These are phyloP conservation scores for Chaetomium sp. DNA, from an alignment of 2,329 filamentous ascomycete species.

Conservation along the genomic window DNA sequence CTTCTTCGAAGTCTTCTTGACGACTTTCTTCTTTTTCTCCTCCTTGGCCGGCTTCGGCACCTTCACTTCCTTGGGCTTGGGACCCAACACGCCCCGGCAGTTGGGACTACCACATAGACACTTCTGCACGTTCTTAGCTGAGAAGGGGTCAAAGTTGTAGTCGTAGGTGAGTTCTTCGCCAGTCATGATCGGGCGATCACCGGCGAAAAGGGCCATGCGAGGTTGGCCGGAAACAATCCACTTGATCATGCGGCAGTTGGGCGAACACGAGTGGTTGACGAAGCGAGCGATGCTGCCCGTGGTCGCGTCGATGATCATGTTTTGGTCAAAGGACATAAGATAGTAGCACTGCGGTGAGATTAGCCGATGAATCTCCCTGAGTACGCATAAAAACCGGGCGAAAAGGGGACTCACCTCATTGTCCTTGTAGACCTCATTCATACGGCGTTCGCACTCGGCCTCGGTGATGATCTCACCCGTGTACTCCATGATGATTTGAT, in stretches of 20 bases:
- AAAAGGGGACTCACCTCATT: constrained; percentile 61
- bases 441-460: constrained; percentile 83
- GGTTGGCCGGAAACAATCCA: constrained; percentile 93
- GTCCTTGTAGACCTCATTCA: constrained; percentile 89
- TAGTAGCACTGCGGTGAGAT: constrained; percentile 71
- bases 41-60: constrained; percentile 39
- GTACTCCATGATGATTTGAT: constrained; percentile 98
- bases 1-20: constrained; percentile 36
- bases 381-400: neutral
- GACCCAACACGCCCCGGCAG: constrained; percentile 58
- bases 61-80: constrained; percentile 53
- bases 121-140: constrained; percentile 60
- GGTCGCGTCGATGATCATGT: constrained; percentile 97
- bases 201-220: constrained; percentile 93
- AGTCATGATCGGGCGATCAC: constrained; percentile 81
- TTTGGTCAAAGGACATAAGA: constrained; percentile 96
- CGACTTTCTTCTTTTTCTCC: constrained; percentile 29
- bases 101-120: constrained; percentile 58
- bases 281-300: constrained; percentile 94
- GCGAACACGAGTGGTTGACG: constrained; percentile 94
- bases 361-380: constrained; percentile 9
- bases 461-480: constrained; percentile 97
- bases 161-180: constrained; percentile 97
- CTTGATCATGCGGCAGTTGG: constrained; percentile 97
- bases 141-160: constrained; percentile 67